Conservation (phyloP, 768 basidiomycete species). For the Tulasnella sp. region DNA sequence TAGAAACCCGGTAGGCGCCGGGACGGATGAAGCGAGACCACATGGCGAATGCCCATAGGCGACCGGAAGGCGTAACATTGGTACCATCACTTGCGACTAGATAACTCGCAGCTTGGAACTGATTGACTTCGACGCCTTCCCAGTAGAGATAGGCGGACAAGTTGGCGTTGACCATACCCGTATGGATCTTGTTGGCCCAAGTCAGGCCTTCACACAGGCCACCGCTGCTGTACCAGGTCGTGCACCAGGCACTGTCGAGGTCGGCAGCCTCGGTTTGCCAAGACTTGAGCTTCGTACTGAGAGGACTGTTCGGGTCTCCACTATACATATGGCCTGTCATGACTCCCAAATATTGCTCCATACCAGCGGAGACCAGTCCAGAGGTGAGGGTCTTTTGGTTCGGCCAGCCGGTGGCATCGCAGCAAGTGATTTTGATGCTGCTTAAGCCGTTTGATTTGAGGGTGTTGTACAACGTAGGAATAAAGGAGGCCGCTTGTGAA, state of each 20-base stretch:
- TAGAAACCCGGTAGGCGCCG: conserved; percentile 30
- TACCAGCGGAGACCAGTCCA: conserved; percentile 28
- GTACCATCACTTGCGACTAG: conserved; percentile 21
- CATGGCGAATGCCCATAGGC: conserved; percentile 35
- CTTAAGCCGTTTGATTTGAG: conserved; percentile 6
- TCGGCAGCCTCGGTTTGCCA: conserved; percentile 36
- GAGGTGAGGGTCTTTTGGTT: conserved; percentile 27
- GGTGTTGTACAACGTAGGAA: conserved; percentile 25
- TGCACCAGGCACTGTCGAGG: conserved; percentile 20
- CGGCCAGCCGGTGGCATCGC: conserved; percentile 26
- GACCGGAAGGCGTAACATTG: conserved; percentile 14
- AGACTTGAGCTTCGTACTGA: conserved; percentile 26
- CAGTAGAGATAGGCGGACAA: conserved; percentile 33
- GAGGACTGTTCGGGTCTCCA: conserved; percentile 22
- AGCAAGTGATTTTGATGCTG: conserved; percentile 32
- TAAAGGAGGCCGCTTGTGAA: conserved; percentile 20
- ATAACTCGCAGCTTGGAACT: conserved; percentile 3
- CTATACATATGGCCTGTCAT: conserved; percentile 31
- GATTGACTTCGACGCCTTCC: conserved; percentile 30
- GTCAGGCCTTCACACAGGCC: conserved; percentile 11
- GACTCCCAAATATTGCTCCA: conserved; percentile 28
- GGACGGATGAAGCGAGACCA: conserved; percentile 35
- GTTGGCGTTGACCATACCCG: conserved; percentile 31
- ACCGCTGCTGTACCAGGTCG: conserved; percentile 8
- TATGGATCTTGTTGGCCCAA: conserved; percentile 28